Percentiles rank a stretch among this genome's conserved stretches.
phyloP scores from a whole-genome alignment of 208 protist species.

The Balamuthia mandrillaris region DNA sequence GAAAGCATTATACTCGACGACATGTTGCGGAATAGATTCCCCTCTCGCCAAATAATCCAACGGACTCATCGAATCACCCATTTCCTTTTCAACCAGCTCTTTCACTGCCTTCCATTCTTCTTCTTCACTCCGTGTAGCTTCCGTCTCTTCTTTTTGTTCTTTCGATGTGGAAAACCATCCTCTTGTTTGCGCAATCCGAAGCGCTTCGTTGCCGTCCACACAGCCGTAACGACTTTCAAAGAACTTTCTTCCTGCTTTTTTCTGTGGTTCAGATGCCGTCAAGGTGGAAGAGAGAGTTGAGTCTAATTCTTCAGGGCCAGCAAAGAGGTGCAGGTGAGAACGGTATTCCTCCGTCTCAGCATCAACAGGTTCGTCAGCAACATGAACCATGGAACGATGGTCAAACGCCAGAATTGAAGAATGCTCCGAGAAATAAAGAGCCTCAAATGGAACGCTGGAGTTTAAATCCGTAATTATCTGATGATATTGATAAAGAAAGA shows the following conservation, averaged over 20 bases:
- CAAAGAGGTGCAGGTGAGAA: constrained; percentile 28
- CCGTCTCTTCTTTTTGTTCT: not conserved
- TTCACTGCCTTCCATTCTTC: not conserved
- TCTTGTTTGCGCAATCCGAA: not conserved
- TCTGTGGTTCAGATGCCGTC: not conserved
- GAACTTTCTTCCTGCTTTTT: constrained; percentile 6
- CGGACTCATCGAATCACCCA: constrained; percentile 9
- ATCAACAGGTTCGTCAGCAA: not conserved
- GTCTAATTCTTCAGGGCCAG: not conserved
- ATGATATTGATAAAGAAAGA: too few relatives aligned
- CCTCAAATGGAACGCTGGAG: constrained; percentile 38
- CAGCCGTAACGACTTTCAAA: constrained; percentile 32
- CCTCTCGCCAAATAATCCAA: constrained; percentile 31
- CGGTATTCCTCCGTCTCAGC: constrained; percentile 28
- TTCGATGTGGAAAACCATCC: not conserved
- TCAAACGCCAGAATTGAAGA: constrained; percentile 23
- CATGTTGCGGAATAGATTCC: not conserved
- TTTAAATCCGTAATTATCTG: constrained; percentile 34
- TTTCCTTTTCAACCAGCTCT: not conserved
- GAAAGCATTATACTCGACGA: constrained; percentile 25
- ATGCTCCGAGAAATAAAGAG: constrained; percentile 15
- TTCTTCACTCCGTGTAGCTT: not conserved
- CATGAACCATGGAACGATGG: not conserved
- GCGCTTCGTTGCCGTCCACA: constrained; percentile 16
- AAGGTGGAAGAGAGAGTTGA: constrained; percentile 6